These are phyloP conservation scores for Aspergillus coremiiformis DNA, from an alignment of 495 filamentous ascomycete species.

Conservation along the genomic window DNA sequence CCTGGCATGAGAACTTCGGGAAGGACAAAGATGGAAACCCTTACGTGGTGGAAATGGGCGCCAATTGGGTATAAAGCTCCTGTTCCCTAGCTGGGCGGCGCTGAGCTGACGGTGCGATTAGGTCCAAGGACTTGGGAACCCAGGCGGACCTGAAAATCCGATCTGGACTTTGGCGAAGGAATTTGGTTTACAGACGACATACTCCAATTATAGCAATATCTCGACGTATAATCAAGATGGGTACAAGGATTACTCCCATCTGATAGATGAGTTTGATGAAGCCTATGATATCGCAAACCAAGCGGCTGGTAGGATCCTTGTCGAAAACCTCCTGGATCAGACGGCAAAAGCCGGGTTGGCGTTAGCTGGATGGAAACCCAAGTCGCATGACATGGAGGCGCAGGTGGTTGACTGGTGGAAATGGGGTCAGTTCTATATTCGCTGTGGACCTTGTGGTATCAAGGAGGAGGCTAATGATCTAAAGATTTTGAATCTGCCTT, in stretches of 20 bases:
- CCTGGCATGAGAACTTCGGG: constrained; percentile 51
- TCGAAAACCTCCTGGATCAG: constrained; percentile 53
- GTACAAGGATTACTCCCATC: constrained; percentile 38
- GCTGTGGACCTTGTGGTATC: too few species aligned
- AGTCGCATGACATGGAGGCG: constrained; percentile 43
- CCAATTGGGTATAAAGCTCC: constrained; percentile 48
- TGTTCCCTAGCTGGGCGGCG: background rate
- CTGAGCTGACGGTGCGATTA: constrained; percentile 5
- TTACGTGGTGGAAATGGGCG: constrained; percentile 55
- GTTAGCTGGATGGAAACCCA: constrained; percentile 56
- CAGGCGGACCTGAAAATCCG: constrained; percentile 45
- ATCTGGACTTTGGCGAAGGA: constrained; percentile 61
- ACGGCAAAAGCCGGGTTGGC: constrained; percentile 51
- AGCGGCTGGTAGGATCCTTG: constrained; percentile 49
- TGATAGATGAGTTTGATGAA: constrained; percentile 46
- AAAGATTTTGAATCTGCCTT: constrained; percentile 48
- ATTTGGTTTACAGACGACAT: constrained; percentile 51
- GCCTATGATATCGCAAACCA: constrained; percentile 44
- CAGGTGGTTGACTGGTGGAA: constrained; percentile 58
- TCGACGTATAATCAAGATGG: constrained; percentile 53
- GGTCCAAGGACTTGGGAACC: constrained; percentile 54
- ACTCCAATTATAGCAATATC: constrained; percentile 55
- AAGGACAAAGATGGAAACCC: constrained; percentile 38
- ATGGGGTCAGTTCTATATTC: constrained; percentile 26
- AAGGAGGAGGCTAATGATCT: background rate